phyloP scores from a whole-genome alignment of 1,284 basidiomycete genomes.

The Leccinum fuscescens region DNA sequence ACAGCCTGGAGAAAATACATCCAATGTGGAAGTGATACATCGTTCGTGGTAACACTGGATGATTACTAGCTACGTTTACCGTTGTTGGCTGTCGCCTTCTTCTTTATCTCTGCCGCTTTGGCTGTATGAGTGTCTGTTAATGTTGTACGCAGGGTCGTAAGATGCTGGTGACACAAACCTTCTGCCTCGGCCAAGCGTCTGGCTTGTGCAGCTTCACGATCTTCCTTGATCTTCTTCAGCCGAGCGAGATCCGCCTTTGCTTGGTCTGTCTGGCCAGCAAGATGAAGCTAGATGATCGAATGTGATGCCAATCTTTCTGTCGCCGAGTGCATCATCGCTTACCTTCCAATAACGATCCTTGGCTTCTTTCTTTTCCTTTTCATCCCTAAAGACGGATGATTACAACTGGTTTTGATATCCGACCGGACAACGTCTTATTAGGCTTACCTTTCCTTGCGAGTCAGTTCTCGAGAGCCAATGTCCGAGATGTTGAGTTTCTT shows the following conservation, averaged over 20 bases:
- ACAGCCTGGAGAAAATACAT: background rate
- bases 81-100: constrained; percentile 31
- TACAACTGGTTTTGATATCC: background rate
- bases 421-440: background rate
- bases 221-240: constrained; percentile 80
- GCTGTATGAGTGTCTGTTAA: constrained; percentile 29
- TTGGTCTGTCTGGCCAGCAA: constrained; percentile 82
- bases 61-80: constrained; percentile 30
- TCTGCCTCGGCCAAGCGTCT: constrained; percentile 84
- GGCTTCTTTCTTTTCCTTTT: constrained; percentile 86
- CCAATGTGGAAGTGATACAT: constrained; percentile 1
- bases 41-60: background rate
- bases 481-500: constrained; percentile 70
- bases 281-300: constrained; percentile 51
- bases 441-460: constrained; percentile 66
- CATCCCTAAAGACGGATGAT: constrained; percentile 55
- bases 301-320: constrained; percentile 3
- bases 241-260: constrained; percentile 85
- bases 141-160: background rate
- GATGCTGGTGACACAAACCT: constrained; percentile 43
- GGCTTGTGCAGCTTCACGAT: constrained; percentile 82
- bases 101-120: constrained; percentile 43
- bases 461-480: constrained; percentile 54
- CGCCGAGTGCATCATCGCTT: constrained; percentile 10
- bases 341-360: constrained; percentile 85